Percentiles rank a stretch among this genome's conserved stretches.
These are phyloP conservation scores for Panaeolus cyanescens DNA, from an alignment of 768 basidiomycete species.

Conservation along the genomic window DNA sequence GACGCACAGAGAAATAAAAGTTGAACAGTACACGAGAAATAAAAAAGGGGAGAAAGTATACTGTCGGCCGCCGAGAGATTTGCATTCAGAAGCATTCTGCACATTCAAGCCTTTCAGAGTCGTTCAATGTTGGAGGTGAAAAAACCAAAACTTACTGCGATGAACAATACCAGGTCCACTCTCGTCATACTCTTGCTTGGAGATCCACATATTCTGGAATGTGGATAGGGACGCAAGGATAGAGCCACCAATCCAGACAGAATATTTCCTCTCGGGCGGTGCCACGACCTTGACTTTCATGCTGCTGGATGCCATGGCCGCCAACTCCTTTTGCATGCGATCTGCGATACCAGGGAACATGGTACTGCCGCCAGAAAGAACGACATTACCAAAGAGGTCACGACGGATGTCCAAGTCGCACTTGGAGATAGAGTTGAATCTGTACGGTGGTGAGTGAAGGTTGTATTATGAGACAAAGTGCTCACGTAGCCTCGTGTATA, in stretches of 20 bases:
- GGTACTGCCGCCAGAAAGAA: constrained; percentile 11
- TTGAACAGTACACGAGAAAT: background rate
- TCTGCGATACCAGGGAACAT: constrained; percentile 12
- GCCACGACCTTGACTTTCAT: constrained; percentile 9
- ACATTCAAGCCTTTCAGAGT: background rate
- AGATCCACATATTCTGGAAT: constrained; percentile 10
- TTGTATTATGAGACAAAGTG: background rate
- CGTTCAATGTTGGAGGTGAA: background rate
- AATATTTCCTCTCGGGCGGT: constrained; percentile 8
- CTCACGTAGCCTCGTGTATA: constrained; percentile 86
- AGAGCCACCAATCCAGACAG: constrained; percentile 12
- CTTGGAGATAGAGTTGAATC: constrained; percentile 80
- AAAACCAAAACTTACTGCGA: constrained; percentile 7
- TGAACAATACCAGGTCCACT: constrained; percentile 9
- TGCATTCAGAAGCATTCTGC: constrained; percentile 31
- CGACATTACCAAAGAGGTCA: constrained; percentile 46
- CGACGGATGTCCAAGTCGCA: constrained; percentile 86
- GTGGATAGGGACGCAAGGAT: constrained; percentile 11
- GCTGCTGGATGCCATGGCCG: constrained; percentile 1
- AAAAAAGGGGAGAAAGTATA: background rate
- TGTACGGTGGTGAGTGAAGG: constrained; percentile 23
- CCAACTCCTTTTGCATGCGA: constrained; percentile 9
- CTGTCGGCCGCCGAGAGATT: background rate
- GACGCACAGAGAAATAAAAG: background rate
- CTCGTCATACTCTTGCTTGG: constrained; percentile 11